phyloP scores from a whole-genome alignment of 441 rosid genomes.

The Euphorbia schlechtendalii region DNA sequence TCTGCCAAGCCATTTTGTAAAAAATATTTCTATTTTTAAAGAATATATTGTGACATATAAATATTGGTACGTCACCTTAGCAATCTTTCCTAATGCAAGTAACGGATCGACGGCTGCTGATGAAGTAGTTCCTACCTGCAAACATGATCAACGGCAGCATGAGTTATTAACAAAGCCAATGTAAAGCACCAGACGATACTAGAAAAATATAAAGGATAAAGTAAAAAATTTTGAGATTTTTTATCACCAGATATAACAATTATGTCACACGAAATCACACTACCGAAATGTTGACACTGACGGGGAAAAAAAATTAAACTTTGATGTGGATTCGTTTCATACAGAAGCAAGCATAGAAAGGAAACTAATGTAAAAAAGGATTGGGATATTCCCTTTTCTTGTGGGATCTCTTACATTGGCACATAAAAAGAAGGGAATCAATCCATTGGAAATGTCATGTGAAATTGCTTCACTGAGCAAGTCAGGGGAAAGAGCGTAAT shows the following conservation, averaged over 20 bases:
- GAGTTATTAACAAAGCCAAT: too few relatives aligned
- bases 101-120: conserved; percentile 84
- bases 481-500: conserved; percentile 56
- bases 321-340: neutral
- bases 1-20: conserved; percentile 38
- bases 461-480: conserved; percentile 50
- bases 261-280: neutral
- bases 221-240: neutral
- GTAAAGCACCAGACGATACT: neutral
- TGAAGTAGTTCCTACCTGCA: conserved; percentile 92
- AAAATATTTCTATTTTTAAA: neutral
- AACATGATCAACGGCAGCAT: conserved; percentile 15
- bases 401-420: conserved; percentile 49
- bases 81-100: conserved; percentile 51
- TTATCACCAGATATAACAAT: neutral
- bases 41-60: neutral
- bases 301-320: neutral
- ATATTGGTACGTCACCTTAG: conserved; percentile 38
- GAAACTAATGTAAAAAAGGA: conserved; percentile 8
- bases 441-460: conserved; percentile 50
- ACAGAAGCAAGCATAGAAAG: conserved; percentile 1
- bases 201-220: neutral
- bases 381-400: neutral
- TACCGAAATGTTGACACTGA: neutral
- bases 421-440: conserved; percentile 74